Conservation (phyloP, 2,329 filamentous ascomycete species). For the Stagonosporopsis cucurbitacearum region DNA sequence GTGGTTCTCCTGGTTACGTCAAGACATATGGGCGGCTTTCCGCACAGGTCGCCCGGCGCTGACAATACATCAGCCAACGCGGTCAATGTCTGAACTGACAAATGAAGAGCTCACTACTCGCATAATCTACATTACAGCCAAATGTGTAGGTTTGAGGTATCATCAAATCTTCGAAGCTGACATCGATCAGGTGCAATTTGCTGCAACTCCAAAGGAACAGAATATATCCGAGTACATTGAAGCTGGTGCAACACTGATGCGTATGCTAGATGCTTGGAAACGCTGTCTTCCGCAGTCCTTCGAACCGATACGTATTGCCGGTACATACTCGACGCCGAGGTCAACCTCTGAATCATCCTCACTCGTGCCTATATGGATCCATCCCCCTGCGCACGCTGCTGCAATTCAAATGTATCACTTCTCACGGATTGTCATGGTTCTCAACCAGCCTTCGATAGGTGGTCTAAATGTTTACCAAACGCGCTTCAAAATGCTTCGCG, state of each 20-base stretch:
- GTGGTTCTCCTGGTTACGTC: constrained; percentile 71
- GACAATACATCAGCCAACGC: constrained; percentile 64
- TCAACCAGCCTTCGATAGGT: constrained; percentile 59
- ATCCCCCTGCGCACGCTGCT: constrained; percentile 46
- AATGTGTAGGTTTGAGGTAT: constrained; percentile 61
- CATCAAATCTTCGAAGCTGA: constrained; percentile 41
- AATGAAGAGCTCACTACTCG: constrained; percentile 61
- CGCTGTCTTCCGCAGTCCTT: constrained; percentile 53
- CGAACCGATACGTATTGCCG: constrained; percentile 47
- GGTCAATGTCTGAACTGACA: constrained; percentile 55
- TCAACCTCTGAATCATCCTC: constrained; percentile 6
- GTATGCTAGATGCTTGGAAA: constrained; percentile 60
- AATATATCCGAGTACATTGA: constrained; percentile 50
- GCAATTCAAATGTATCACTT: constrained; percentile 61
- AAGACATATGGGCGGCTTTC: constrained; percentile 70
- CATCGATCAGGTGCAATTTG: constrained; percentile 56
- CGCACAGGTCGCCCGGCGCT: constrained; percentile 62
- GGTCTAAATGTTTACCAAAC: constrained; percentile 57
- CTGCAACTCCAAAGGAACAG: constrained; percentile 56
- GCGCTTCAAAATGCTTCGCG: constrained; percentile 53
- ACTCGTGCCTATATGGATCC: constrained; percentile 36
- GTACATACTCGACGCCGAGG: constrained; percentile 15
- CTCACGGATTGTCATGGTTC: constrained; percentile 59
- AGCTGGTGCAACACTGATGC: constrained; percentile 55
- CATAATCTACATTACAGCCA: constrained; percentile 62